Conservation (phyloP, 2,329 filamentous ascomycete genomes). For the Talaromyces sp. region DNA sequence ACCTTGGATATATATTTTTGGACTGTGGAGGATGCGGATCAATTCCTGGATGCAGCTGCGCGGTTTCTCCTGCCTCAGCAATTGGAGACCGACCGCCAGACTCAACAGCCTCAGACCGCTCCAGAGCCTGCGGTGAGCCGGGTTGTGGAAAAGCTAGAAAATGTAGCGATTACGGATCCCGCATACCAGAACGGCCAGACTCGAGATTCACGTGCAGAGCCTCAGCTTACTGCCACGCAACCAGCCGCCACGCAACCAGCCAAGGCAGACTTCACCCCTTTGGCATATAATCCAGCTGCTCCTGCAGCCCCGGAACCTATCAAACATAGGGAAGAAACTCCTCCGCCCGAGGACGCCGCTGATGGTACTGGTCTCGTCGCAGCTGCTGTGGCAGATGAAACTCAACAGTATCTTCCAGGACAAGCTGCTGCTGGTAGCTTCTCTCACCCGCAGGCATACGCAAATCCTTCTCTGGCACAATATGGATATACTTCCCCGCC, state of each 20-base stretch:
- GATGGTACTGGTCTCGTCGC: slow-evolving; percentile 45
- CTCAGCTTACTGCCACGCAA: slow-evolving; percentile 17
- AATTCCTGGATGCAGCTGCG: slow-evolving; percentile 49
- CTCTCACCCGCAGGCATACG: slow-evolving; percentile 25
- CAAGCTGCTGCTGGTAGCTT: slow-evolving; percentile 23
- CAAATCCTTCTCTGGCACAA: slow-evolving; percentile 20
- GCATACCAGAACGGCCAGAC: slow-evolving; percentile 46
- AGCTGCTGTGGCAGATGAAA: slow-evolving; percentile 39
- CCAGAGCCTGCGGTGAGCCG: slow-evolving; percentile 50
- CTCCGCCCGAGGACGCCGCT: slow-evolving; percentile 57
- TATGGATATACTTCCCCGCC: slow-evolving; percentile 23
- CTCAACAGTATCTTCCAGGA: slow-evolving; percentile 30
- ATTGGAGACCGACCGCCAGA: slow-evolving; percentile 49
- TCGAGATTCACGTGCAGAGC: slow-evolving; percentile 35
- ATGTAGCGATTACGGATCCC: slow-evolving; percentile 56
- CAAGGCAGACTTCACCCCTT: slow-evolving; percentile 44
- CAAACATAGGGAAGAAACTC: slow-evolving; percentile 63
- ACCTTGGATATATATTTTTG: slow-evolving; percentile 64
- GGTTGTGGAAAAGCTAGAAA: slow-evolving; percentile 62
- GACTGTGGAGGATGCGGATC: slow-evolving; percentile 56
- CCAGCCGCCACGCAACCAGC: slow-evolving; percentile 20
- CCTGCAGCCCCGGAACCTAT: slow-evolving; percentile 64
- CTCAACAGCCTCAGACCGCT: slow-evolving; percentile 33
- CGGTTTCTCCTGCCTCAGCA: slow-evolving; percentile 36
- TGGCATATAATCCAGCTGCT: slow-evolving; percentile 65